phyloP scores from a whole-genome alignment of 371 early-diverging fungal genomes.

The Synchytrium microbalum region DNA sequence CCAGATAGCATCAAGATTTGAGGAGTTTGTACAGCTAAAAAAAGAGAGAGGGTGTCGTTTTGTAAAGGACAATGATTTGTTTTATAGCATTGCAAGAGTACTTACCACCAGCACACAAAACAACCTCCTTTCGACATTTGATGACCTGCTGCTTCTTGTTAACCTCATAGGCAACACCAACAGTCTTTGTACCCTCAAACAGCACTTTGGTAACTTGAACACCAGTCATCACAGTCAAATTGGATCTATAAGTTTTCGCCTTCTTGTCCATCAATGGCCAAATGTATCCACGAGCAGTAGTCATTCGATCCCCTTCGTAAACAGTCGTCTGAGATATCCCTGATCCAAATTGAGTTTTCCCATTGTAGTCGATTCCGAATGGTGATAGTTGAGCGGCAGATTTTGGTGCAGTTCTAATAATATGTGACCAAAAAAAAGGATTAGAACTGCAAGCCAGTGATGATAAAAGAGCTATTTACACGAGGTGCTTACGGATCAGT shows the following conservation, averaged over 20 bases:
- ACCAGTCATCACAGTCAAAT: slow-evolving; percentile 12
- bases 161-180: not conserved
- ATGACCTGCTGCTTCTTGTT: slow-evolving; percentile 11
- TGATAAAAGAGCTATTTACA: too few relatives aligned
- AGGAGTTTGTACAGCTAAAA: not conserved
- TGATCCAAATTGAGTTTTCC: slow-evolving; percentile 13
- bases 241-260: slow-evolving; percentile 3
- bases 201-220: slow-evolving; percentile 2
- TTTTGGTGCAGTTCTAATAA: too few relatives aligned
- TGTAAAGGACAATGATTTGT: slow-evolving; percentile 18
- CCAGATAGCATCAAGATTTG: slow-evolving; percentile 18
- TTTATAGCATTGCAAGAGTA: slow-evolving; percentile 22
- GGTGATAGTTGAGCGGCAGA: not conserved
- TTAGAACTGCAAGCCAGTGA: too few relatives aligned
- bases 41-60: not conserved
- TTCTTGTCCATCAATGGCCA: slow-evolving; percentile 1
- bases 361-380: slow-evolving; percentile 17
- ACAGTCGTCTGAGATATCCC: slow-evolving; percentile 7
- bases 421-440: too few relatives aligned
- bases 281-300: slow-evolving; percentile 10
- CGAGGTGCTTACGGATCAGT: too few relatives aligned
- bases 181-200: slow-evolving; percentile 3
- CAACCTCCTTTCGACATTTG: slow-evolving; percentile 22
- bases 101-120: slow-evolving; percentile 37
- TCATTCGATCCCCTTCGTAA: slow-evolving; percentile 4